Conservation (phyloP, 495 filamentous ascomycete species). For the Neurospora tetrasperma region DNA sequence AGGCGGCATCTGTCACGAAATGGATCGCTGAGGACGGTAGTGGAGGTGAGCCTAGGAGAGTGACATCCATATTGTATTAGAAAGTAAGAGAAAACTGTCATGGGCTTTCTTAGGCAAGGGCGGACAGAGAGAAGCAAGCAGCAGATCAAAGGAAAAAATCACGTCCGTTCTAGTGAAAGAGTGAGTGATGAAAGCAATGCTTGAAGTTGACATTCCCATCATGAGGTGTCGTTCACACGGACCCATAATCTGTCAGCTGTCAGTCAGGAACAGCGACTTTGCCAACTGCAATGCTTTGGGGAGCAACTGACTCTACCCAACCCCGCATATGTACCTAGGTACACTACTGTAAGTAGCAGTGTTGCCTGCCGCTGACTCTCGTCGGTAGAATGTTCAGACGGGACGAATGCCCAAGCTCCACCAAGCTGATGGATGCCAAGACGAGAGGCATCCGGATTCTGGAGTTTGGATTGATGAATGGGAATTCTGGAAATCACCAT, state of each 20-base stretch:
- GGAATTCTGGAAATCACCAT: too few relatives aligned
- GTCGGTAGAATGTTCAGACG: too few relatives aligned
- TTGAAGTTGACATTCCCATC: neutral
- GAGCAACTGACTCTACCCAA: neutral
- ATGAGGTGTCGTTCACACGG: neutral
- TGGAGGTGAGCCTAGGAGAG: neutral
- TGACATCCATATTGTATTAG: neutral
- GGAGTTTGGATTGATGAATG: too few relatives aligned
- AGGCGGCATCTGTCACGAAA: neutral
- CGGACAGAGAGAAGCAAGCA: neutral
- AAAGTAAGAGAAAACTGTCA: neutral
- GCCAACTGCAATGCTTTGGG: neutral
- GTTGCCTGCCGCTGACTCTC: too few relatives aligned
- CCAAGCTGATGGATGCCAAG: too few relatives aligned
- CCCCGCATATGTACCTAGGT: neutral
- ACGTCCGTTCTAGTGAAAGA: neutral
- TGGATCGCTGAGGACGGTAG: neutral
- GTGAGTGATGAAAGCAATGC: neutral
- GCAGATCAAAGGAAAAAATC: neutral
- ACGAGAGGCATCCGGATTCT: too few relatives aligned
- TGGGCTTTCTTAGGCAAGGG: neutral
- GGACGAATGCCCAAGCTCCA: too few relatives aligned
- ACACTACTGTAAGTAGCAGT: too few relatives aligned
- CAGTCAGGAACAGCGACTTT: neutral
- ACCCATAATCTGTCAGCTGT: neutral